Percentiles rank a stretch among this genome's conserved stretches.
These are phyloP conservation scores for Melocanna baccifera DNA, from an alignment of 176 grass and related monocot species.

Conservation along the genomic window DNA sequence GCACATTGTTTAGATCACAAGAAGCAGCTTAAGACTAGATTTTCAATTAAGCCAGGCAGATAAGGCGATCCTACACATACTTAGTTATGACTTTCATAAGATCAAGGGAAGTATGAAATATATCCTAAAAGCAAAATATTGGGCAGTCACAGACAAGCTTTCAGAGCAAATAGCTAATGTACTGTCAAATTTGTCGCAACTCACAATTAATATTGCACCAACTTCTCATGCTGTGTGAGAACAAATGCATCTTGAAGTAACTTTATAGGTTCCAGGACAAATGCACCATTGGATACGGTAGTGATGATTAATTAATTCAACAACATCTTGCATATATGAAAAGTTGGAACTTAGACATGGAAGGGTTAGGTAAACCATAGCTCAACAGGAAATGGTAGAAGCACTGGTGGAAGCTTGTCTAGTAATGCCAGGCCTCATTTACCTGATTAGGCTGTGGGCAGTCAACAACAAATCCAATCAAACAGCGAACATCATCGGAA, in stretches of 20 bases:
- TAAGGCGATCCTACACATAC: slow-evolving; percentile 13
- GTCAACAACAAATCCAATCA: slow-evolving; percentile 93
- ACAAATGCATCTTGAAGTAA: background rate
- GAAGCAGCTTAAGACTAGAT: slow-evolving; percentile 14
- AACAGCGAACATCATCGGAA: slow-evolving; percentile 72
- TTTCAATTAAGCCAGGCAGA: background rate
- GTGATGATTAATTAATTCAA: background rate
- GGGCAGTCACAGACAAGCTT: background rate
- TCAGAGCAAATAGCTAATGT: slow-evolving; percentile 1
- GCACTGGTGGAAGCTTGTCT: background rate
- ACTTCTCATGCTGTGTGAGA: background rate
- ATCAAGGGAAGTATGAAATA: background rate
- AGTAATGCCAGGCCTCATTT: slow-evolving; percentile 29
- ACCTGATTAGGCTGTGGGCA: slow-evolving; percentile 99
- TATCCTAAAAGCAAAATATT: background rate
- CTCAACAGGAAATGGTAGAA: background rate
- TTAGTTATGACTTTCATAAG: slow-evolving; percentile 17
- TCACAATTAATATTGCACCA: background rate
- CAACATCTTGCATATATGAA: slow-evolving; percentile 3
- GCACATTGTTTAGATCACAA: slow-evolving; percentile 24
- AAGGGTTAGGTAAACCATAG: background rate
- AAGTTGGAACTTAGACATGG: background rate
- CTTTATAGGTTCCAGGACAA: background rate
- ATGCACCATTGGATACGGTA: background rate
- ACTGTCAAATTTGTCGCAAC: background rate